phyloP scores from a whole-genome alignment of 495 filamentous ascomycete genomes.

The Talaromyces proteolyticus region DNA sequence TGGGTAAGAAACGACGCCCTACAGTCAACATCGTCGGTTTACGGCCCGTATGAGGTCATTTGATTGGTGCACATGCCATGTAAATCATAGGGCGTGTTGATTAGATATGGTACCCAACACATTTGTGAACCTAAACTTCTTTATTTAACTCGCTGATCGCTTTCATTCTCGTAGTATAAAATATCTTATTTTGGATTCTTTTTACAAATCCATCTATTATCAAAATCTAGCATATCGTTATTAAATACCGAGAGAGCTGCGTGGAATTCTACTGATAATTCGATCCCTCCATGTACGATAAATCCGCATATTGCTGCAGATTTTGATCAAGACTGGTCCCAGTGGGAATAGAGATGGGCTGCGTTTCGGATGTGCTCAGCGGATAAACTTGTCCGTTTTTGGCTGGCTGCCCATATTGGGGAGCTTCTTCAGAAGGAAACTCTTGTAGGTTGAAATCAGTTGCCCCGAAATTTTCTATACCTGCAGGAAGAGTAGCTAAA shows the following conservation, averaged over 20 bases:
- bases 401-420: no score
- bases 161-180: no score
- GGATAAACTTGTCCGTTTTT: background rate
- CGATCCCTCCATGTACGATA: background rate
- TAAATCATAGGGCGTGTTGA: background rate
- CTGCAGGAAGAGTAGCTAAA: slow-evolving; percentile 9
- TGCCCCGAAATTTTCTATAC: background rate
- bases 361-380: slow-evolving; percentile 1
- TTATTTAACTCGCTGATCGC: no score
- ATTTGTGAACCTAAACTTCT: no score
- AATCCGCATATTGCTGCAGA: background rate
- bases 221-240: no score
- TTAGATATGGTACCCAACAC: background rate
- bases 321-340: background rate
- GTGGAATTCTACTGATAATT: background rate
- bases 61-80: background rate
- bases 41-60: no score
- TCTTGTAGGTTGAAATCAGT: background rate
- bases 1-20: no score
- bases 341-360: slow-evolving; percentile 1
- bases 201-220: no score
- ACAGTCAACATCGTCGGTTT: no score
- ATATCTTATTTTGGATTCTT: no score
- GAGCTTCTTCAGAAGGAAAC: background rate
- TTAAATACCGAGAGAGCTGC: no score